phyloP scores from a whole-genome alignment of 805 yeast species.

The Saturnispora mendoncae region DNA sequence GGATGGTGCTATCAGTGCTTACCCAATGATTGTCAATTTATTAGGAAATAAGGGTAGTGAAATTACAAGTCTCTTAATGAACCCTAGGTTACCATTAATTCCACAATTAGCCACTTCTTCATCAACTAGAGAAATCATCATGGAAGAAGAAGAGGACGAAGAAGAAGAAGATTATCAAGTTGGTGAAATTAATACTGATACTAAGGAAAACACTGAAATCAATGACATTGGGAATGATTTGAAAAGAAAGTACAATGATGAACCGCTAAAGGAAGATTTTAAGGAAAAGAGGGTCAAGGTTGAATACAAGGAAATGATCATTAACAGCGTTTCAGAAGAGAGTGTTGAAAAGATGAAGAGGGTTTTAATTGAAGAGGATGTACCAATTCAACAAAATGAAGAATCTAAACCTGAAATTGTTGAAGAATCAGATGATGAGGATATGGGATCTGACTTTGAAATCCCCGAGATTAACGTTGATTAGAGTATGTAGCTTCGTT shows the following conservation, averaged over 20 bases:
- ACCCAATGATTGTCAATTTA: slow-evolving; percentile 59
- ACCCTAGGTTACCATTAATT: slow-evolving; percentile 65
- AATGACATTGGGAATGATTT: slow-evolving; percentile 10
- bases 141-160: not conserved
- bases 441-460: slow-evolving; percentile 28
- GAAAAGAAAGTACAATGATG: slow-evolving; percentile 10
- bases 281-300: slow-evolving; percentile 5
- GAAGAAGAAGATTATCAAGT: slow-evolving; percentile 12
- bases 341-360: slow-evolving; percentile 4
- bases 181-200: not conserved
- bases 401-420: slow-evolving; percentile 20
- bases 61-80: slow-evolving; percentile 49
- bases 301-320: slow-evolving; percentile 14
- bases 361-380: slow-evolving; percentile 8
- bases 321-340: slow-evolving; percentile 12
- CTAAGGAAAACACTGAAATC: slow-evolving; percentile 6
- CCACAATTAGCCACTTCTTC: slow-evolving; percentile 13
- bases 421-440: slow-evolving; percentile 16
- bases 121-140: slow-evolving; percentile 7
- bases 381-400: slow-evolving; percentile 6
- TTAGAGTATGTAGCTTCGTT: slow-evolving; percentile 13
- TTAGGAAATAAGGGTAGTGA: slow-evolving; percentile 32
- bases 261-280: slow-evolving; percentile 7
- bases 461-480: slow-evolving; percentile 30
- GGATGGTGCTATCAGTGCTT: slow-evolving; percentile 46